phyloP scores from a whole-genome alignment of 176 grass and related monocot species.

The Microstegium vimineum region DNA sequence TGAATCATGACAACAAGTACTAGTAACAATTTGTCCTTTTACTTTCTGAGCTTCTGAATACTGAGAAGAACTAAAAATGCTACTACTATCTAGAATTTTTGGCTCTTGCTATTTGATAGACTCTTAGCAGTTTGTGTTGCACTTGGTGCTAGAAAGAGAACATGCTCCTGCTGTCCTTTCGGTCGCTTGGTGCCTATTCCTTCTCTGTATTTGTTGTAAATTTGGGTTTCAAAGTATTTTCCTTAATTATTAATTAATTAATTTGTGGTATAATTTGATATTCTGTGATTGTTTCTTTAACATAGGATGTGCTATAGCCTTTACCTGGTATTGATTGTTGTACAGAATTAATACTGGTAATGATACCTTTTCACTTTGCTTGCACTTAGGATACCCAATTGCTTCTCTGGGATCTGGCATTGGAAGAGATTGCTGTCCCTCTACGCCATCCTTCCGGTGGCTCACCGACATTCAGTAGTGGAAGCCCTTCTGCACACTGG shows the following conservation, averaged over 20 bases:
- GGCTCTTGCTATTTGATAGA: neutral
- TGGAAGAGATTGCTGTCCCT: constrained; percentile 81
- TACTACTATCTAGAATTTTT: neutral
- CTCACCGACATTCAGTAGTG: constrained; percentile 73
- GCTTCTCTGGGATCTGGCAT: constrained; percentile 85
- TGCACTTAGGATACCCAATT: constrained; percentile 69
- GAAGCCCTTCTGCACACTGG: constrained; percentile 73
- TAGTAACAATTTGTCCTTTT: neutral
- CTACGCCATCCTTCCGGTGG: constrained; percentile 56
- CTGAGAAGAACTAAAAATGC: neutral
- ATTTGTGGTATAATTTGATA: constrained; percentile 2
- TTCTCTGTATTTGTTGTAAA: constrained; percentile 1
- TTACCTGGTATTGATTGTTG: neutral
- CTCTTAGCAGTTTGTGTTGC: neutral
- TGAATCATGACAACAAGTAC: constrained; percentile 10
- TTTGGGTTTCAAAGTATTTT: neutral
- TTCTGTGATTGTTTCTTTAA: constrained; percentile 11
- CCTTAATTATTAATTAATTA: neutral
- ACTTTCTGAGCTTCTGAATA: neutral
- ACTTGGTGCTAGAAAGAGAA: neutral
- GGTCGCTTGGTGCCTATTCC: neutral
- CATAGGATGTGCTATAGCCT: constrained; percentile 1
- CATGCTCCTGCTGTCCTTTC: neutral
- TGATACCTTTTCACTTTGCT: constrained; percentile 14
- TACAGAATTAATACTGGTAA: neutral